A percentile compares a stretch with the other conserved stretches of the same genome.
Conservation (phyloP, 1,284 basidiomycete genomes). For the Tilletia indica region DNA sequence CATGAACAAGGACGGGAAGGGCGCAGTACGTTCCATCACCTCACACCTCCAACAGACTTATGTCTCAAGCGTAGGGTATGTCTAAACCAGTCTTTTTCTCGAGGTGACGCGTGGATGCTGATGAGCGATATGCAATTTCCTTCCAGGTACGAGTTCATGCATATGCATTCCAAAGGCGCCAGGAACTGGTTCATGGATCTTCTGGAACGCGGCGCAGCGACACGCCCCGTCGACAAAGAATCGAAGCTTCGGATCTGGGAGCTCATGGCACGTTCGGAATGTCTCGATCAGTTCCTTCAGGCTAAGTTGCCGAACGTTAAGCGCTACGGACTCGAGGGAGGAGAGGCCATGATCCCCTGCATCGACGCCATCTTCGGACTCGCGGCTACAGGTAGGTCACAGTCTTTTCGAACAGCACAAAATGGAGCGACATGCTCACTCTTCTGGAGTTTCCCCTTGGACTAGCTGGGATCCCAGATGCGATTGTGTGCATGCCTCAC, state of each 20-base stretch:
- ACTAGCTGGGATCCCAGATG: conserved; percentile 68
- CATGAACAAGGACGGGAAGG: conserved; percentile 40
- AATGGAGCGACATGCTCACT: not conserved
- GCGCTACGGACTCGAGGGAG: conserved; percentile 80
- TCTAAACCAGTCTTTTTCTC: conserved; percentile 24
- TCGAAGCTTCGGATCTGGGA: conserved; percentile 58
- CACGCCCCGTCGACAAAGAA: conserved; percentile 17
- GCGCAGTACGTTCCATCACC: conserved; percentile 56
- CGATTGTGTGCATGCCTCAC: conserved; percentile 67
- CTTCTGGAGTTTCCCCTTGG: not conserved
- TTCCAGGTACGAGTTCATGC: conserved; percentile 81
- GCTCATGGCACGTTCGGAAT: conserved; percentile 72
- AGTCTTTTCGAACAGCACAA: not conserved
- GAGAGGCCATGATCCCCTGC: conserved; percentile 83
- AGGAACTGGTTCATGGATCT: conserved; percentile 21
- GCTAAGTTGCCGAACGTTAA: conserved; percentile 79
- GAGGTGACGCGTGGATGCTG: conserved; percentile 65
- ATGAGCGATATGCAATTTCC: conserved; percentile 70
- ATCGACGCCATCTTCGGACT: conserved; percentile 71
- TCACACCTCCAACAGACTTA: conserved; percentile 42
- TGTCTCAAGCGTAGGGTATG: conserved; percentile 15
- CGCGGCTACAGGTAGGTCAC: conserved; percentile 64
- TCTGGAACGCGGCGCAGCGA: conserved; percentile 14
- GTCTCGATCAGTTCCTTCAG: conserved; percentile 77
- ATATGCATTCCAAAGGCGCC: conserved; percentile 18